Percentiles rank a stretch among this genome's conserved stretches.
These are phyloP conservation scores for Phytophthora fragariaefolia DNA, from an alignment of 352 stramenopile species.

Conservation along the genomic window DNA sequence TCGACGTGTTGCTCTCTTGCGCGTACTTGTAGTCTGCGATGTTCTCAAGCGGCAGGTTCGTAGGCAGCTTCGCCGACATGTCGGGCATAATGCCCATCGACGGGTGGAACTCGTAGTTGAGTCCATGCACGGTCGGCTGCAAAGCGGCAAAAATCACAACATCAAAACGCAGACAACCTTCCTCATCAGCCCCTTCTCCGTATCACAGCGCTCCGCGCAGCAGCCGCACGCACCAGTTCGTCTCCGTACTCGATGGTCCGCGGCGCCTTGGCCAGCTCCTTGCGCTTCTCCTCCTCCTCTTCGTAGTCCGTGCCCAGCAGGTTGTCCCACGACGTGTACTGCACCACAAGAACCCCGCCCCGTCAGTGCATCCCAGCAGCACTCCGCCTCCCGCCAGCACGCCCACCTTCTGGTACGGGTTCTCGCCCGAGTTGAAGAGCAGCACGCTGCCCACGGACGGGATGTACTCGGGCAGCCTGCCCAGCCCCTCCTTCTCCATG, in stretches of 20 bases:
- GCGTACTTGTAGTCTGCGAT: constrained; percentile 85
- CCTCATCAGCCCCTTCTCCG: not conserved
- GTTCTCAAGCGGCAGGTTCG: constrained; percentile 80
- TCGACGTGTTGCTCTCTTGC: constrained; percentile 66
- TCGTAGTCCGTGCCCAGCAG: constrained; percentile 86
- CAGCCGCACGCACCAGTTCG: constrained; percentile 57
- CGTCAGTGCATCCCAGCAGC: constrained; percentile 3
- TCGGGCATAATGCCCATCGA: constrained; percentile 70
- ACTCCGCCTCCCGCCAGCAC: not conserved
- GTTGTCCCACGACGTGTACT: constrained; percentile 92
- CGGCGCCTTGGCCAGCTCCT: constrained; percentile 80
- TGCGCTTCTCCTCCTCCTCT: constrained; percentile 87
- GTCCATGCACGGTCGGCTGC: constrained; percentile 65
- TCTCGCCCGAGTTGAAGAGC: constrained; percentile 90
- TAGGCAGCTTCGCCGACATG: constrained; percentile 77
- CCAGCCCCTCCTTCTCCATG: constrained; percentile 86
- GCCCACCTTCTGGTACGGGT: constrained; percentile 86
- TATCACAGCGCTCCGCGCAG: not conserved
- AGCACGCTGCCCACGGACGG: constrained; percentile 82
- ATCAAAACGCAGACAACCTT: not conserved
- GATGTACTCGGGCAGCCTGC: constrained; percentile 81
- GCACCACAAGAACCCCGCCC: constrained; percentile 1
- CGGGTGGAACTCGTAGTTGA: constrained; percentile 85
- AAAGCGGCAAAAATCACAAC: constrained; percentile 4
- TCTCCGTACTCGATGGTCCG: constrained; percentile 85